Evolutionary conservation across 1,139 yeast species (phyloP).

Genomic region (Suzukiozyma palmioleophila): DNA sequence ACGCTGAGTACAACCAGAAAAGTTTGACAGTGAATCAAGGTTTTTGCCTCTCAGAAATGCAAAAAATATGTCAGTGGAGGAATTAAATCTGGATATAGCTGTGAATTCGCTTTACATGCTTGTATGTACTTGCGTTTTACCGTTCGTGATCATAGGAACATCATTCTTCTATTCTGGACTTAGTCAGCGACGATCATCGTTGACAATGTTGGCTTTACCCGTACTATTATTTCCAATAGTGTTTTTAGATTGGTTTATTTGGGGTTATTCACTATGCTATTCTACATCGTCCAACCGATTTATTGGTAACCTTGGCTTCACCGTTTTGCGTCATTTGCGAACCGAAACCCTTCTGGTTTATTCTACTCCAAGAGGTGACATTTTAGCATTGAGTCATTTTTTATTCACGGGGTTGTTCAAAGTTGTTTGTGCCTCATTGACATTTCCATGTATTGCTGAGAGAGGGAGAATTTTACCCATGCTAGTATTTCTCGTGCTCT

Average conservation of each 20-base stretch:
- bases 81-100: slow-evolving; percentile 12
- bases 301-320: slow-evolving; percentile 45
- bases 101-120: slow-evolving; percentile 38
- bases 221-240: slow-evolving; percentile 38
- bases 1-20: too few relatives aligned
- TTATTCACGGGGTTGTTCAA: slow-evolving; percentile 51
- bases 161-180: slow-evolving; percentile 56
- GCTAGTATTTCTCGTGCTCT: slow-evolving; percentile 46
- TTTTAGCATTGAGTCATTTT: slow-evolving; percentile 38
- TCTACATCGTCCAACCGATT: slow-evolving; percentile 37
- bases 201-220: slow-evolving; percentile 52
- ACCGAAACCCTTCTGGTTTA: slow-evolving; percentile 19
- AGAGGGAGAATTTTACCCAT: slow-evolving; percentile 54
- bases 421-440: slow-evolving; percentile 46
- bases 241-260: slow-evolving; percentile 52
- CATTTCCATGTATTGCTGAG: slow-evolving; percentile 58
- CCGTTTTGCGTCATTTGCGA: slow-evolving; percentile 35
- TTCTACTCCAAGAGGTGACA: slow-evolving; percentile 35
- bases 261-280: slow-evolving; percentile 55
- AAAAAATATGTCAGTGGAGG: not conserved
- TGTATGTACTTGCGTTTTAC: slow-evolving; percentile 30
- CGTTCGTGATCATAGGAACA: slow-evolving; percentile 37
- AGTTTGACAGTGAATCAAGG: too few relatives aligned
- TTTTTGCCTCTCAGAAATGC: not conserved
- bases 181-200: slow-evolving; percentile 52